Percentiles rank a stretch among this genome's conserved stretches.
Evolutionary conservation across 345 rosid species (phyloP).

Genomic region (Excoecaria cochinchinensis): DNA sequence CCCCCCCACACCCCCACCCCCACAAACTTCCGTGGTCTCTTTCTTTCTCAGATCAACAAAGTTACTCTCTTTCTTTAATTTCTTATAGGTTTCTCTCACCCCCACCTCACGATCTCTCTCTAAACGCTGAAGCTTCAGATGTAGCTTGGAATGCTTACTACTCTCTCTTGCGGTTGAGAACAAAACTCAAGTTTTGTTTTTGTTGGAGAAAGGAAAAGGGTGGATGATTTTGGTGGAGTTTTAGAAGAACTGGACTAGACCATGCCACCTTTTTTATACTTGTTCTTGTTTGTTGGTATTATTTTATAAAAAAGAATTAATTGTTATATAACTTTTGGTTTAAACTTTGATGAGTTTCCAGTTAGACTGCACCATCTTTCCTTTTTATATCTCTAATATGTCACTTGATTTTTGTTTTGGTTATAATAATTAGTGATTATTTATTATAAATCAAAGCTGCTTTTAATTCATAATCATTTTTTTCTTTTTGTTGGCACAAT

Average conservation of each 20-base stretch:
- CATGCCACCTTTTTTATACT: conserved; percentile 46
- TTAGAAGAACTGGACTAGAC: conserved; percentile 35
- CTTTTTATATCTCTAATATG: conserved; percentile 30
- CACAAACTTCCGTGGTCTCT: conserved; percentile 9
- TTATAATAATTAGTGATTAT: conserved; percentile 6
- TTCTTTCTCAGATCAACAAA: background rate
- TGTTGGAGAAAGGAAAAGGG: no score
- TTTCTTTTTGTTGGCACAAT: conserved; percentile 31
- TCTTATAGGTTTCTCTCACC: conserved; percentile 8
- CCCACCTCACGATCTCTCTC: conserved; percentile 23
- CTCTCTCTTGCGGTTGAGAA: conserved; percentile 10
- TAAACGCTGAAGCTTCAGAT: conserved; percentile 6
- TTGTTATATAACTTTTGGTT: background rate
- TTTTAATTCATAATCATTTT: conserved; percentile 23
- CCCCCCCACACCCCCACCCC: conserved; percentile 51
- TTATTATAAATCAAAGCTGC: conserved; percentile 14
- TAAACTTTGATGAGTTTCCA: conserved; percentile 17
- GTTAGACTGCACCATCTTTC: conserved; percentile 34
- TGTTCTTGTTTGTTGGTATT: conserved; percentile 13
- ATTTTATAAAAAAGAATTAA: background rate
- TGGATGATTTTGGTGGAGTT: conserved; percentile 27
- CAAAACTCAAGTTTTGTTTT: background rate
- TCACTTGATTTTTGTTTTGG: conserved; percentile 21
- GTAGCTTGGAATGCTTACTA: conserved; percentile 2
- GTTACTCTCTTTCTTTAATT: conserved; percentile 1